These are phyloP conservation scores for Oxytropis ochrocephala DNA, from an alignment of 306 rosid genomes.

Conservation along the genomic window DNA sequence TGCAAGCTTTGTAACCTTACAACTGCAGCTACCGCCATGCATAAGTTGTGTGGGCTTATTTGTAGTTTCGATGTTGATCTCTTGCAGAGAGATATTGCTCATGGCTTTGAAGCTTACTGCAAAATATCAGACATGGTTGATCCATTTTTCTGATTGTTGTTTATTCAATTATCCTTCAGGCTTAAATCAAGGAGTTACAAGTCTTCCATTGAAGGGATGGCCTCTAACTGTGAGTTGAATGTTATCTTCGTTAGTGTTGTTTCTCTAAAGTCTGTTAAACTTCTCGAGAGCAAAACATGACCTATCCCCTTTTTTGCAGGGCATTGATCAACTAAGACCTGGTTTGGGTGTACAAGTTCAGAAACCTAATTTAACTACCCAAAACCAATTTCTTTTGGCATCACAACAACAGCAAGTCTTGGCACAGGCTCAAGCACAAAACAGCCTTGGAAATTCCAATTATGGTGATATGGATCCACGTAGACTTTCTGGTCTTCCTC, in stretches of 20 bases:
- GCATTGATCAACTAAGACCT: constrained; percentile 78
- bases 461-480: constrained; percentile 79
- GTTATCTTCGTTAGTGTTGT: not conserved
- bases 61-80: not conserved
- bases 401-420: constrained; percentile 72
- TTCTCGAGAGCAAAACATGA: constrained; percentile 14
- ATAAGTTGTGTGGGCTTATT: not conserved
- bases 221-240: constrained; percentile 80
- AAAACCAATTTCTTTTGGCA: constrained; percentile 59
- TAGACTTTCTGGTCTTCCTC: constrained; percentile 65
- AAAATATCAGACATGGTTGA: not conserved
- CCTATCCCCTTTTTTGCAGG: constrained; percentile 41
- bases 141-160: not conserved
- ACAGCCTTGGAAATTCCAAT: constrained; percentile 49
- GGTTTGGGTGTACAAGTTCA: constrained; percentile 74
- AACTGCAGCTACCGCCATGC: not conserved
- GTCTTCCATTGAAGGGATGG: constrained; percentile 86
- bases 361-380: constrained; percentile 59
- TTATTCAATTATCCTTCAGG: constrained; percentile 41
- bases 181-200: constrained; percentile 58
- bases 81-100: constrained; percentile 1
- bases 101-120: constrained; percentile 1
- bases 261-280: constrained; percentile 8
- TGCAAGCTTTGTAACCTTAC: not conserved
- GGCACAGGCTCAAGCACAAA: constrained; percentile 75